Base-by-base conservation (phyloP, 805 yeast genomes). In the Lipomyces starkeyi region DNA sequence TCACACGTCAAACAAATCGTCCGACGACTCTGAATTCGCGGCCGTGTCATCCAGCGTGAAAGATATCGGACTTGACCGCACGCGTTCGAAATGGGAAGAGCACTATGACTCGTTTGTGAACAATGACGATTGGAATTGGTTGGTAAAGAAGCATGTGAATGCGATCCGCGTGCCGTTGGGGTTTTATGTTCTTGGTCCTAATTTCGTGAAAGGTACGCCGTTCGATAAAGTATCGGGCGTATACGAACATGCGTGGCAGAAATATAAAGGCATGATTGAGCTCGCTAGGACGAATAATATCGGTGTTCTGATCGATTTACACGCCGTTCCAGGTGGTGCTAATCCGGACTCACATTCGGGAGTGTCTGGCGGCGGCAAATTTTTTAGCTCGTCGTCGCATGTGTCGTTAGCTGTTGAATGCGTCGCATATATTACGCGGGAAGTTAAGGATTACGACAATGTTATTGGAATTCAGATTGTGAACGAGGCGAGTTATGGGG, bases 261-360 rank as follows among this genome's bases (percentile, higher is more conserved):
- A 77, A 34, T 74, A 80, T 49, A 82, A 86, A 64, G 29, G 53
- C n/a, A 59, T 67, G 64, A 82, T 93, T 55, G 81, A 83, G 58
- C 84, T 81, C 62, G 98, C 98, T 1, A 83, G 76, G 0, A 68
- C 81, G 22, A 78, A 87, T 73, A 82, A 84, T 37, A 94, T 94
- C 66, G 90, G 92, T 13, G 87, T 94, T 0, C 74, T 94, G 63
- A 84, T 94, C 17, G 98, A 94, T 78, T 74, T 94, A 56, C 98
- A 95, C 78, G 98, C 90, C 0, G 78, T 94, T 9, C 98, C 98
- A 3, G 92, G 91, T 14, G 98, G 98, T 49, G 98, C 98, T 29
- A 94, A 95, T 75, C 84, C 87, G 0, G 90, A 88, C 40, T 91
- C 88, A 60, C 98, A 93, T 77, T 87, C 94, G 73, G 98, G 98